Conservation (phyloP, 2,329 filamentous ascomycete species). For the Magnaporthales sp. region DNA sequence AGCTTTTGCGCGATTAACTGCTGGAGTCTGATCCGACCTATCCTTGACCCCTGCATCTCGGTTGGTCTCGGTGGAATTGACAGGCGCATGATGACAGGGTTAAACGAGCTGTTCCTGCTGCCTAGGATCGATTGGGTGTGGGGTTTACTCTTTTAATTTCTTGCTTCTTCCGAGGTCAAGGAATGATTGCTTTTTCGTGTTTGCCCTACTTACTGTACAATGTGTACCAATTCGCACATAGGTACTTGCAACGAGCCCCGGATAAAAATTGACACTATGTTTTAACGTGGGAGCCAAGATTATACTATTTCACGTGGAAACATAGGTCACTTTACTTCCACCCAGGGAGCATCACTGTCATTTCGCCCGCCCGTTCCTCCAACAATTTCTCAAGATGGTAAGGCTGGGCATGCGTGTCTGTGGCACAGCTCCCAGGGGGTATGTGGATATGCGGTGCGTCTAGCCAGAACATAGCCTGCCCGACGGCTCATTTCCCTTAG, state of each 20-base stretch:
- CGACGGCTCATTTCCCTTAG: background rate
- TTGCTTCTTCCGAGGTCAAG: background rate
- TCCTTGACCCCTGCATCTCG: background rate
- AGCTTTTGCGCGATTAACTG: background rate
- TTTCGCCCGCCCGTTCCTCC: background rate
- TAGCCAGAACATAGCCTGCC: background rate
- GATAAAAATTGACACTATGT: background rate
- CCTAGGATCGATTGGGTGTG: background rate
- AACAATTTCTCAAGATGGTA: background rate
- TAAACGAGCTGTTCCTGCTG: background rate
- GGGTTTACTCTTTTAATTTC: background rate
- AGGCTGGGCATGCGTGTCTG: too few relatives aligned
- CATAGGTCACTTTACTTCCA: too few relatives aligned
- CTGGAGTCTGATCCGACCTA: background rate
- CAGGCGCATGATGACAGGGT: too few relatives aligned
- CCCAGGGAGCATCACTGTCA: too few relatives aligned
- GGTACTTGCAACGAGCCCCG: background rate
- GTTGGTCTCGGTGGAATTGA: background rate
- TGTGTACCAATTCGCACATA: background rate
- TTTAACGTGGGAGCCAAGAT: too few relatives aligned
- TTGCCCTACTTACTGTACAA: too few relatives aligned
- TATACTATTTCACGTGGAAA: too few relatives aligned
- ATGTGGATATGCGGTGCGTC: background rate
- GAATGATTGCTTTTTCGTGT: background rate
- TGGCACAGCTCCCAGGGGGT: background rate